phyloP scores from a whole-genome alignment of 179 eudicot species.

The Beta lomatogona region DNA sequence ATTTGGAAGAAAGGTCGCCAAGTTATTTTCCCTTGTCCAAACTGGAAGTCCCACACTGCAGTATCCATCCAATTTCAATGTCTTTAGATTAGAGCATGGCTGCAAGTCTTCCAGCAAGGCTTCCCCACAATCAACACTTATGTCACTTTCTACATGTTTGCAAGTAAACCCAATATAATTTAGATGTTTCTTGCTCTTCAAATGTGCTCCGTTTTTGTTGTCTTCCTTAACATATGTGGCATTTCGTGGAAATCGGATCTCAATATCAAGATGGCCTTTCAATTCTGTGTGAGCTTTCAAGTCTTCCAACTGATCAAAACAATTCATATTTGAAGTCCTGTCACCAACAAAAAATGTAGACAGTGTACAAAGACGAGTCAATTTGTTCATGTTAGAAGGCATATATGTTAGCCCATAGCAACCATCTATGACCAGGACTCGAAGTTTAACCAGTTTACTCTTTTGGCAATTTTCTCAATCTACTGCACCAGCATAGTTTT shows the following conservation, averaged over 20 bases:
- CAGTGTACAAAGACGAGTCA: conserved; percentile 33
- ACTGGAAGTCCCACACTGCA: conserved; percentile 18
- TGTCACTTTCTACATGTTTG: background rate
- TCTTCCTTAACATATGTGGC: background rate
- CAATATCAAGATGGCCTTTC: conserved; percentile 16
- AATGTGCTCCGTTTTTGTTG: conserved; percentile 12
- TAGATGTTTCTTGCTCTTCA: conserved; percentile 21
- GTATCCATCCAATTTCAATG: background rate
- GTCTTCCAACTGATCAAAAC: conserved; percentile 12
- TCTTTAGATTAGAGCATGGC: conserved; percentile 19
- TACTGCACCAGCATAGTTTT: background rate
- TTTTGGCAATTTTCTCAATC: conserved; percentile 30
- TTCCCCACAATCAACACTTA: conserved; percentile 4
- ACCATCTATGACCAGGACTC: conserved; percentile 28
- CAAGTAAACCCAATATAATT: background rate
- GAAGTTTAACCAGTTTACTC: conserved; percentile 30
- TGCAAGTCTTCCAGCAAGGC: conserved; percentile 13
- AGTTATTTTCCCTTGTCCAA: conserved; percentile 7
- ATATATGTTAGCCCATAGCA: conserved; percentile 13
- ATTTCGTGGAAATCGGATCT: background rate
- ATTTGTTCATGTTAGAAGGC: conserved; percentile 36
- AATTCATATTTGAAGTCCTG: background rate
- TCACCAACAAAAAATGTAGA: conserved; percentile 34
- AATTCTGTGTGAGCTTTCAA: conserved; percentile 23
- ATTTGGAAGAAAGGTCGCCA: no score